Evolutionary conservation across 2,329 filamentous ascomycete genomes (phyloP), one percentile per base, ranked within the genome.

Genomic region (Aspergillus piperis): DNA sequence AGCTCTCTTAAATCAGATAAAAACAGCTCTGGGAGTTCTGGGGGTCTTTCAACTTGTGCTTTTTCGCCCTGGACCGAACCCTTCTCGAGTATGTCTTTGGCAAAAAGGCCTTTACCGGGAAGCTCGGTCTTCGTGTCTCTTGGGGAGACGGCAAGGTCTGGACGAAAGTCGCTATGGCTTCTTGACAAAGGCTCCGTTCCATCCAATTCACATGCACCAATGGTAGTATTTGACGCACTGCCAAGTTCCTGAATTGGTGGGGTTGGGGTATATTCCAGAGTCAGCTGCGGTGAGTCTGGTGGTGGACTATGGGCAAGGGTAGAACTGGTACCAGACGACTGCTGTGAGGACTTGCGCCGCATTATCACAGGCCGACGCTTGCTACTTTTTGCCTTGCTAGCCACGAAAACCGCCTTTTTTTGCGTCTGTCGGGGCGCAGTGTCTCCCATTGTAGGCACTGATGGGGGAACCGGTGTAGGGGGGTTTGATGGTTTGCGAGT

Each of bases 261-360:
- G 10, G 5, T 55, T 47, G 47, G 39, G 4, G 39, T 15, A 32
- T 21, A 32, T n/a, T 36, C 53, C n/a, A 44, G 19, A 30, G 57
- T 60, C 30, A 56, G 57, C 54, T 52, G 44, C 25, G 54, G 53
- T 8, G 41, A 32, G 15, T n/a, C 60, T 4, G 51, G 49, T 13
- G 60, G 55, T 10, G 61, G 62, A 17, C 64, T 67, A 44, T 63
- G 61, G 19, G 47, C 52, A 21, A 60, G 63, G 7, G 57, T 63
- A 25, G 58, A 61, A 36, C 54, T 60, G 39, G 62, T 49, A 15
- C 57, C 49, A n/a, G 70, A 69, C 8, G 70, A 66, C 15, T 69
- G 60, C 57, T 76, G 74, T 5, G 75, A 74, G 7, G 75, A 77
- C 61, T 73, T 77, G 59, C 73, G 72, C 36, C 75, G 71, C 54